phyloP scores from a whole-genome alignment of 441 rosid species.

The Macaranga tanarius region DNA sequence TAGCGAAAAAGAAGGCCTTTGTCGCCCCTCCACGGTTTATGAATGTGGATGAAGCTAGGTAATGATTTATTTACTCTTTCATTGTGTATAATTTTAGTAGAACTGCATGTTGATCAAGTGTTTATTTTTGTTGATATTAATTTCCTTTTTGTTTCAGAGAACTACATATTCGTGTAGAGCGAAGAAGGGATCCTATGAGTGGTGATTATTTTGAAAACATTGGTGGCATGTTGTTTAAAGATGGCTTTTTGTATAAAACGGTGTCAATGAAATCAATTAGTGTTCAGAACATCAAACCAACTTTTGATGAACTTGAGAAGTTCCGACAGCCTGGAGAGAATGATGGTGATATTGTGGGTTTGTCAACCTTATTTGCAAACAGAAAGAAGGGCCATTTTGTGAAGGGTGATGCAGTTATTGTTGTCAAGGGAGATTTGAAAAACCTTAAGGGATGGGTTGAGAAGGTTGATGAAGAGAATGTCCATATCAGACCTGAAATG shows the following conservation, averaged over 20 bases:
- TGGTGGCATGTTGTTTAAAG: conserved; percentile 80
- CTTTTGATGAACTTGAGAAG: conserved; percentile 97
- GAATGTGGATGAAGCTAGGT: conserved; percentile 98
- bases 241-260: conserved; percentile 82
- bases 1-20: conserved; percentile 84
- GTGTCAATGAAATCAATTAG: conserved; percentile 92
- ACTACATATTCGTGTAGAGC: conserved; percentile 90
- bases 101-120: conserved; percentile 7
- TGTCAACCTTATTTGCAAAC: conserved; percentile 87
- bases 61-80: conserved; percentile 10
- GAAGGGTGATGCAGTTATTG: conserved; percentile 97
- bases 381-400: conserved; percentile 96
- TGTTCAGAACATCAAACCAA: conserved; percentile 71
- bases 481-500: conserved; percentile 84
- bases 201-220: conserved; percentile 92
- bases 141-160: conserved; percentile 54
- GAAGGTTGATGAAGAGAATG: conserved; percentile 96
- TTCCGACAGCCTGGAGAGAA: conserved; percentile 74
- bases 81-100: conserved; percentile 1
- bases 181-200: conserved; percentile 80
- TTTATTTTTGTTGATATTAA: conserved; percentile 2
- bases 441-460: conserved; percentile 97
- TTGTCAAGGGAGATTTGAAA: conserved; percentile 92
- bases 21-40: conserved; percentile 96
- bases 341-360: conserved; percentile 73